These are phyloP conservation scores for Vanilla planifolia DNA, from an alignment of 106 monocot genomes.

Conservation along the genomic window DNA sequence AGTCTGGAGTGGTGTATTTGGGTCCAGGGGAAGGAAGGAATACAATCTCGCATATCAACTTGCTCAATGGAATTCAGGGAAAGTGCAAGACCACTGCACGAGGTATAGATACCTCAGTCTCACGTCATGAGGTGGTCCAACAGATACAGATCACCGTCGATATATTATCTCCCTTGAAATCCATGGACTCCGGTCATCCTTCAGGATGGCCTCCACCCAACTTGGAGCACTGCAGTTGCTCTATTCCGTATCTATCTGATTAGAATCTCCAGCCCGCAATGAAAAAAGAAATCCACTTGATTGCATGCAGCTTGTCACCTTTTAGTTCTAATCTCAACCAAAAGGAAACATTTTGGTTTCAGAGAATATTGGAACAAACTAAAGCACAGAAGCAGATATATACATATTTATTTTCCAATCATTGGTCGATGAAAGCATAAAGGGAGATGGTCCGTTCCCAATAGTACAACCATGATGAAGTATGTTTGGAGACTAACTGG, in stretches of 20 bases:
- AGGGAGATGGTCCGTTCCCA: too few species aligned
- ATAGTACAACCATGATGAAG: too few species aligned
- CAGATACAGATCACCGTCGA: not conserved
- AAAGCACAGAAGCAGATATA: too few species aligned
- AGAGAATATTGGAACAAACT: conserved; percentile 1
- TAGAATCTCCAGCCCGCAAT: conserved; percentile 1
- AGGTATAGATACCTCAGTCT: not conserved
- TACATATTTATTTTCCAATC: not conserved
- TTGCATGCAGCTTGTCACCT: not conserved
- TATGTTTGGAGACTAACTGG: too few species aligned
- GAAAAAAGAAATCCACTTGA: conserved; percentile 2
- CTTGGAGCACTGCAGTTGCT: not conserved
- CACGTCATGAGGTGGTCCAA: not conserved
- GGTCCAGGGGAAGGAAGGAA: not conserved
- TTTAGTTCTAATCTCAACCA: not conserved
- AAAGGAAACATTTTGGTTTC: not conserved
- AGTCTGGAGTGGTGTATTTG: too few species aligned
- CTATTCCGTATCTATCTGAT: not conserved
- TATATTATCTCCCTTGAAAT: not conserved
- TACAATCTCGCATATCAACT: not conserved
- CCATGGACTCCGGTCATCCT: not conserved
- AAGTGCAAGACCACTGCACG: not conserved
- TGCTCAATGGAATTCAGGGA: not conserved
- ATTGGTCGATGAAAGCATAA: conserved; percentile 2
- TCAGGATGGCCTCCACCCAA: not conserved